These are phyloP conservation scores for Plasmodium reichenowi DNA, from an alignment of 169 alveolate genomes.

Conservation along the genomic window DNA sequence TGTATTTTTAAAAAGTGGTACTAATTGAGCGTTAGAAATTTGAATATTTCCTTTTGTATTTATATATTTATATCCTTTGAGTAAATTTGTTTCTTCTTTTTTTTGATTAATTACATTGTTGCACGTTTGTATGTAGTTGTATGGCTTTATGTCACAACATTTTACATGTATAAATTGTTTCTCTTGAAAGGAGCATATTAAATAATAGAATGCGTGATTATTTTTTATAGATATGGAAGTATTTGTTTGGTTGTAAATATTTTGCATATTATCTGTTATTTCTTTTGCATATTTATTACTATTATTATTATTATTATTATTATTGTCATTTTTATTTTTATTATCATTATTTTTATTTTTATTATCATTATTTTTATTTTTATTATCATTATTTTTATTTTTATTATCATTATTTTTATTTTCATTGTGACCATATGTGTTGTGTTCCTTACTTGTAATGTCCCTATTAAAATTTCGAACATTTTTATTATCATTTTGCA, in stretches of 20 bases:
- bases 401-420: no score
- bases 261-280: neutral
- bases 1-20: slow-evolving; percentile 11
- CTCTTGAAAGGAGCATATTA: slow-evolving; percentile 10
- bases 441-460: neutral
- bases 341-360: no score
- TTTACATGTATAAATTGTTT: slow-evolving; percentile 24
- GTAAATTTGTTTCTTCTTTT: neutral
- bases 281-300: neutral
- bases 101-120: slow-evolving; percentile 12
- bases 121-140: slow-evolving; percentile 13
- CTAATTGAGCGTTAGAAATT: slow-evolving; percentile 18
- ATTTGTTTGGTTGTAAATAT: no score
- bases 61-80: slow-evolving; percentile 53
- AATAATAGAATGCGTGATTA: neutral
- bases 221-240: neutral
- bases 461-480: neutral
- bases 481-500: neutral
- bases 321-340: neutral
- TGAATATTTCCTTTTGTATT: slow-evolving; percentile 31
- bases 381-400: no score
- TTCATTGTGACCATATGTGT: neutral
- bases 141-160: slow-evolving; percentile 45
- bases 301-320: neutral
- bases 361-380: no score